Evolutionary conservation across 2,329 filamentous ascomycete species (phyloP).

Genomic region (Pseudogymnoascus sp.): DNA sequence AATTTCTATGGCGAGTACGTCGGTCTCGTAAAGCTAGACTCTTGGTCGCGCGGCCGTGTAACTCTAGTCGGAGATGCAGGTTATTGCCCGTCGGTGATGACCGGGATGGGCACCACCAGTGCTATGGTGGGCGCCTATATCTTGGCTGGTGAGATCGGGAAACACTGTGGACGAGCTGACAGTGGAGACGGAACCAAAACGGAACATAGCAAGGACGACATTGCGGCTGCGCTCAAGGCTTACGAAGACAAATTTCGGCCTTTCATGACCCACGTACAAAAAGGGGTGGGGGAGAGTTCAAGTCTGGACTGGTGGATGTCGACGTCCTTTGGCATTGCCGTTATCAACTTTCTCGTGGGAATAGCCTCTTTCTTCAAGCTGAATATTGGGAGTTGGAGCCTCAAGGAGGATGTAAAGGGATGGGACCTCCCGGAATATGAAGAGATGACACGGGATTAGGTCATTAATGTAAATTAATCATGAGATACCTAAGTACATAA

Average conservation of each 20-base stretch:
- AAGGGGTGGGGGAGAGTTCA: constrained; percentile 12
- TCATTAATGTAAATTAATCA: constrained; percentile 12
- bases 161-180: constrained; percentile 1
- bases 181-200: constrained; percentile 13
- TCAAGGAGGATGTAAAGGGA: constrained; percentile 27
- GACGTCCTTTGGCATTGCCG: constrained; percentile 26
- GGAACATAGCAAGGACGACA: constrained; percentile 39
- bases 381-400: constrained; percentile 26
- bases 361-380: constrained; percentile 29
- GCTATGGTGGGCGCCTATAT: constrained; percentile 46
- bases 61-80: constrained; percentile 48
- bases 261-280: constrained; percentile 36
- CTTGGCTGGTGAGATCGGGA: constrained; percentile 44
- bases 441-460: constrained; percentile 25
- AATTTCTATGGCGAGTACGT: constrained; percentile 42
- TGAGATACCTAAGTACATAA: not conserved
- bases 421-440: constrained; percentile 31
- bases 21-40: constrained; percentile 36
- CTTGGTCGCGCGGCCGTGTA: constrained; percentile 39
- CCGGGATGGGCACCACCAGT: constrained; percentile 44
- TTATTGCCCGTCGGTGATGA: constrained; percentile 39
- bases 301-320: constrained; percentile 22
- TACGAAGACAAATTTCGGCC: constrained; percentile 40
- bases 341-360: constrained; percentile 27
- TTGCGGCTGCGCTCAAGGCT: constrained; percentile 31